A percentile compares a stretch with the other conserved stretches of the same genome.
phyloP scores from a whole-genome alignment of 805 yeast genomes.

The Kluyveromyces starmeri region DNA sequence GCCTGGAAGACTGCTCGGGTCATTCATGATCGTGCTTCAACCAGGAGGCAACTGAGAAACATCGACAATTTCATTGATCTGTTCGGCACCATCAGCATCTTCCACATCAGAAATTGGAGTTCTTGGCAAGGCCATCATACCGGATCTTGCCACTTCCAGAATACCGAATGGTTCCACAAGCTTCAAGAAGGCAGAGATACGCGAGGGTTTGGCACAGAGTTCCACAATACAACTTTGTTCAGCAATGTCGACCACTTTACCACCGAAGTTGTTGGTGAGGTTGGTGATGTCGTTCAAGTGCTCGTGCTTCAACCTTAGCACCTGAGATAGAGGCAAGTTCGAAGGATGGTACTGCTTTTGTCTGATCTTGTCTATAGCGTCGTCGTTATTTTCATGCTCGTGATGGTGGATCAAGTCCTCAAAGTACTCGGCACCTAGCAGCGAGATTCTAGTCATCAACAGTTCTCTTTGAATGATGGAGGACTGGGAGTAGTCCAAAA shows the following conservation, averaged over 20 bases:
- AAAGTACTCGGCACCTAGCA: conserved; percentile 97
- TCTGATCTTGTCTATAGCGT: conserved; percentile 22
- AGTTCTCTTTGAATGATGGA: conserved; percentile 88
- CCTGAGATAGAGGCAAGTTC: conserved; percentile 83
- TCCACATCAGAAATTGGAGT: conserved; percentile 66
- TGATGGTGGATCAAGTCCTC: conserved; percentile 89
- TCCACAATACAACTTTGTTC: conserved; percentile 93
- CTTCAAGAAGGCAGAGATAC: conserved; percentile 78
- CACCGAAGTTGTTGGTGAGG: conserved; percentile 82
- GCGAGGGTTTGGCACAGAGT: conserved; percentile 85
- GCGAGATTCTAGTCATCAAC: conserved; percentile 81
- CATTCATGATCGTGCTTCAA: no score
- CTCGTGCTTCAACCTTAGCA: conserved; percentile 85
- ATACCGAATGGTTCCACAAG: conserved; percentile 94
- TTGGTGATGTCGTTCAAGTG: conserved; percentile 80
- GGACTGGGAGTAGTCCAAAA: conserved; percentile 83
- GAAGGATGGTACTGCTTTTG: conserved; percentile 68
- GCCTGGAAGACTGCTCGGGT: no score
- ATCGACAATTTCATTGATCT: conserved; percentile 61
- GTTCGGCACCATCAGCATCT: conserved; percentile 43
- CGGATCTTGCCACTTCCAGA: conserved; percentile 91
- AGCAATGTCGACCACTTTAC: conserved; percentile 82
- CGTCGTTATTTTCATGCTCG: conserved; percentile 32
- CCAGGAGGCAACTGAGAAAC: conserved; percentile 93
- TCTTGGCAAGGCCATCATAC: conserved; percentile 98